phyloP scores from a whole-genome alignment of 164 flowering plant genomes.

The Saururus chinensis region DNA sequence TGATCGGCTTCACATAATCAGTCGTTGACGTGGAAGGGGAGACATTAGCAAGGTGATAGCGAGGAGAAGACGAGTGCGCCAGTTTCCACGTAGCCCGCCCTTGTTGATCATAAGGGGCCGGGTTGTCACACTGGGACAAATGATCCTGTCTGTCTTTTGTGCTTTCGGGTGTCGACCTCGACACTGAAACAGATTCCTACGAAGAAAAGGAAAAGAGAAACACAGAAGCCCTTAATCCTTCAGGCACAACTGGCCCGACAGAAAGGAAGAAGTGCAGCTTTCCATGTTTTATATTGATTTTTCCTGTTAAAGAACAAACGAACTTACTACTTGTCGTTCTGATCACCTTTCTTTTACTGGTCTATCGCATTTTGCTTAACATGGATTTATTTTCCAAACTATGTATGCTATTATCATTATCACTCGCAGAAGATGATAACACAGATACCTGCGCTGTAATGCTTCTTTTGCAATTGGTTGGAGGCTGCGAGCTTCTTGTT shows the following conservation, averaged over 20 bases:
- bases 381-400: too few relatives aligned
- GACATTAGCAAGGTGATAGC: slow-evolving; percentile 2
- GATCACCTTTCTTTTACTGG: not conserved
- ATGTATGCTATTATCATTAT: too few relatives aligned
- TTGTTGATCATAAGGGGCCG: slow-evolving; percentile 20
- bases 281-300: slow-evolving; percentile 24
- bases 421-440: too few relatives aligned
- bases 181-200: slow-evolving; percentile 38
- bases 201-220: slow-evolving; percentile 5
- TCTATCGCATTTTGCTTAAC: too few relatives aligned
- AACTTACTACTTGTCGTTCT: not conserved
- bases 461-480: slow-evolving; percentile 37
- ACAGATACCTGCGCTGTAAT: slow-evolving; percentile 10
- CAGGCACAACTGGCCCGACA: slow-evolving; percentile 43
- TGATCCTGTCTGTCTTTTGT: slow-evolving; percentile 21
- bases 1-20: not conserved
- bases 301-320: not conserved
- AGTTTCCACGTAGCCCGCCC: slow-evolving; percentile 49
- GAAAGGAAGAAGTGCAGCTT: slow-evolving; percentile 70
- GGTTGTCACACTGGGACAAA: slow-evolving; percentile 38
- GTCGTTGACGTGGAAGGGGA: not conserved
- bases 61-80: slow-evolving; percentile 28
- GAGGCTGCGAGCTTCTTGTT: slow-evolving; percentile 38
- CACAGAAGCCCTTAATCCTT: slow-evolving; percentile 15
- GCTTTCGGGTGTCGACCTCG: slow-evolving; percentile 29